Conservation (phyloP, 192 early-diverging fungal genomes). For the Mortierella hygrophila region DNA sequence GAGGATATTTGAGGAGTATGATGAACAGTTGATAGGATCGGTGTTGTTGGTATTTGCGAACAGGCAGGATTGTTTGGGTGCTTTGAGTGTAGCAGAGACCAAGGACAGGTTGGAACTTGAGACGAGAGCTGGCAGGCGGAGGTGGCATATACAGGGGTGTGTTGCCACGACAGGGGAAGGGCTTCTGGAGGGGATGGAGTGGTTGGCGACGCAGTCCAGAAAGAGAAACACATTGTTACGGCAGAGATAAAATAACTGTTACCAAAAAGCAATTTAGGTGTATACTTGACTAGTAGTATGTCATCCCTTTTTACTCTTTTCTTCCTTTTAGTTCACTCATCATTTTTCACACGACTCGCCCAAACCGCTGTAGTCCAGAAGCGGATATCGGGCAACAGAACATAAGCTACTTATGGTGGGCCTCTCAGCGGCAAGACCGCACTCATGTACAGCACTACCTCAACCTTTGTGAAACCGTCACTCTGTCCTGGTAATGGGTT, state of each 20-base stretch:
- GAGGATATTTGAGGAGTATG: not conserved
- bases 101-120: not conserved
- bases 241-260: too few species aligned
- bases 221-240: too few species aligned
- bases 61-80: not conserved
- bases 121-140: not conserved
- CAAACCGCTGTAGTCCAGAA: not conserved
- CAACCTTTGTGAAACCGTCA: not conserved
- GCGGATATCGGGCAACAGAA: not conserved
- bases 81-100: not conserved
- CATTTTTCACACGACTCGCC: not conserved
- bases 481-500: not conserved
- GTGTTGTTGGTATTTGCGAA: not conserved
- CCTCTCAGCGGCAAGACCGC: not conserved
- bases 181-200: not conserved
- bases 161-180: not conserved
- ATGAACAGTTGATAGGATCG: not conserved
- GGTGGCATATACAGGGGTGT: not conserved
- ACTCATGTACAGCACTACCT: not conserved
- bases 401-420: not conserved
- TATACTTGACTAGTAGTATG: too few species aligned
- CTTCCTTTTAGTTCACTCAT: too few species aligned
- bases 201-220: not conserved
- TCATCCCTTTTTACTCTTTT: too few species aligned
- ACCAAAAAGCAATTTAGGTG: too few species aligned